Conservation (phyloP, 192 early-diverging fungal species). For the Backusella macrospora region DNA sequence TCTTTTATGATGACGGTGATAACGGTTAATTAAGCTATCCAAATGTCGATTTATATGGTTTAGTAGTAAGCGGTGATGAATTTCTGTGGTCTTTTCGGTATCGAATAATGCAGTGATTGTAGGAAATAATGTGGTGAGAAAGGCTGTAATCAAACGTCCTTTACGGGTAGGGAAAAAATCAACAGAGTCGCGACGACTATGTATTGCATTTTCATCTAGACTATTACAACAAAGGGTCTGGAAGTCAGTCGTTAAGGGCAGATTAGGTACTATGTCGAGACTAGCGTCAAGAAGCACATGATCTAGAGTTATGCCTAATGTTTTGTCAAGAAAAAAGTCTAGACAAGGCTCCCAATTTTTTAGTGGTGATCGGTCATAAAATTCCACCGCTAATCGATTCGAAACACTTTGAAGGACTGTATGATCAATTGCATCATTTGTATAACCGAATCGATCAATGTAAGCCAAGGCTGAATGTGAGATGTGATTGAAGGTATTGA, state of each 20-base stretch:
- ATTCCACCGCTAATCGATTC: conserved; percentile 35
- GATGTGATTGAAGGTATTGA: conserved; percentile 28
- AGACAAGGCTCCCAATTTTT: conserved; percentile 34
- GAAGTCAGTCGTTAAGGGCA: conserved; percentile 1
- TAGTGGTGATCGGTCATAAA: conserved; percentile 33
- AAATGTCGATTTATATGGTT: conserved; percentile 34
- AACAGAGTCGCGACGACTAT: not conserved
- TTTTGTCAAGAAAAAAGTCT: conserved; percentile 36
- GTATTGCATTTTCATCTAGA: conserved; percentile 12
- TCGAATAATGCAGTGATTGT: conserved; percentile 16
- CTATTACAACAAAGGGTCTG: not conserved
- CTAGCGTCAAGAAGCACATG: conserved; percentile 28
- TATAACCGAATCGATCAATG: conserved; percentile 20
- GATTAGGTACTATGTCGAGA: conserved; percentile 4
- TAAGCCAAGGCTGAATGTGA: conserved; percentile 30
- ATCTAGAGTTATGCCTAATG: conserved; percentile 28
- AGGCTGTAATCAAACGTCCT: not conserved
- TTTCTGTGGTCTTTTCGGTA: not conserved
- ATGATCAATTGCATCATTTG: not conserved
- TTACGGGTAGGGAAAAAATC: conserved; percentile 6
- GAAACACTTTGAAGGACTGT: conserved; percentile 30
- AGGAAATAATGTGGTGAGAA: conserved; percentile 10
- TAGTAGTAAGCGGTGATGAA: not conserved
- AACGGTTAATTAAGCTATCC: conserved; percentile 22
- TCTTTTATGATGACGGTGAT: conserved; percentile 20